These are phyloP conservation scores for Croton laevigatus DNA, from an alignment of 441 rosid species.

Conservation along the genomic window DNA sequence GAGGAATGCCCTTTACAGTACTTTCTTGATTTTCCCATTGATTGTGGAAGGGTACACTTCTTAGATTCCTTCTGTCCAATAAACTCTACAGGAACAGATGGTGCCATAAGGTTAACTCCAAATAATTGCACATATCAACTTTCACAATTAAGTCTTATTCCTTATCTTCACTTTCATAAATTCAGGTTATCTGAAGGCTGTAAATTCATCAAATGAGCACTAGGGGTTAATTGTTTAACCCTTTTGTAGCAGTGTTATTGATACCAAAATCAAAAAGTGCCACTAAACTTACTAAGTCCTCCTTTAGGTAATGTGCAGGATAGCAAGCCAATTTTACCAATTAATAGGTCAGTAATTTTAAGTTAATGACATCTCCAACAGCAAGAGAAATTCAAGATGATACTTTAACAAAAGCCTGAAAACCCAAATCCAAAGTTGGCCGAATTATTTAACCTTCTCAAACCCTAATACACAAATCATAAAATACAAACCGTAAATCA, in stretches of 20 bases:
- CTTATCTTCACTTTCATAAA: slow-evolving; percentile 12
- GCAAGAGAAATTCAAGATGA: neutral
- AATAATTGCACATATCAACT: slow-evolving; percentile 57
- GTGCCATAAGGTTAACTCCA: slow-evolving; percentile 56
- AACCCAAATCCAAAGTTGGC: neutral
- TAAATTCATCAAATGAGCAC: neutral
- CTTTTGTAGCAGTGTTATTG: slow-evolving; percentile 6
- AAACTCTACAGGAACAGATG: slow-evolving; percentile 60
- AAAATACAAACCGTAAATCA: neutral
- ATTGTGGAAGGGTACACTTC: slow-evolving; percentile 37
- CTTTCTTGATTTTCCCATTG: slow-evolving; percentile 72
- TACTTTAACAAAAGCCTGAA: neutral
- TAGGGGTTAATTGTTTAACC: neutral
- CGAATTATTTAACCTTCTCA: neutral
- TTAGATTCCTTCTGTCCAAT: slow-evolving; percentile 46
- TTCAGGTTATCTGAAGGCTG: slow-evolving; percentile 4
- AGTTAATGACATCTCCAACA: neutral
- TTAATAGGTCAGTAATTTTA: neutral
- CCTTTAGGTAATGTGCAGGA: neutral
- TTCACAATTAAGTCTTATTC: slow-evolving; percentile 13
- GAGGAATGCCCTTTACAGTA: slow-evolving; percentile 61
- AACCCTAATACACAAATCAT: neutral
- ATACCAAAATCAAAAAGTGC: slow-evolving; percentile 10
- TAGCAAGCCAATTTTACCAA: neutral
- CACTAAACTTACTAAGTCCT: slow-evolving; percentile 7